Evolutionary conservation across 805 yeast species (phyloP), one percentile per base, ranked within the genome.

Genomic region (Metschnikowia peoriensis): DNA sequence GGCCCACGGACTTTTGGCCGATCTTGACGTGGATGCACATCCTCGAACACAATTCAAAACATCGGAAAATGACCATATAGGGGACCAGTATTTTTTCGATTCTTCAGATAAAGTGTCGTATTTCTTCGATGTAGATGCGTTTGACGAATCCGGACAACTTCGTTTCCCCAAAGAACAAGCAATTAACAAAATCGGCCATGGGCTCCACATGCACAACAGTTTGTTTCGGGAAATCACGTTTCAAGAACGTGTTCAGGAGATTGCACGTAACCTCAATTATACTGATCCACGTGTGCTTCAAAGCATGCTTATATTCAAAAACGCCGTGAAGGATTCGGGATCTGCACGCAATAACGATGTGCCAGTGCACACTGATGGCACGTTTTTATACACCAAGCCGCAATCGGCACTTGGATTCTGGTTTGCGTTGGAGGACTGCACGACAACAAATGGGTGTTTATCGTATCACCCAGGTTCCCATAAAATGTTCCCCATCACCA

Each of bases 101-200:
- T 85, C 91, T 1, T 77, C 88, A 0, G 88, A 88, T 60, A 86
- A 87, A 55, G 73, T 88, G 5, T 76, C 82, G 2, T 88, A 70
- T 61, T 88, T 88, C 66, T 82, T 88, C 55, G 96, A 88, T 59
- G 81, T 81, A 2, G 88, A 81, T 59, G 90, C 93, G 0, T 80
- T 87, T 57, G 81, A 81, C 57, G 63, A 55, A 10, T 52, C 68
- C 1, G 87, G 88, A n/a, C 59, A 77, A 22, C 70, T 87, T 55
- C 66, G 65, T 28, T 79, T 72, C 60, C 81, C 86, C 9, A 75
- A 83, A 54, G 78, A 78, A 29, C 68, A 66, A 54, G 80, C 92
- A 1, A 76, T 88, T 62, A 88, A 88, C 68, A 88, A 88, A 68
- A 82, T 88, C 41, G 96, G 94, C 6, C 96, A 88, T 62, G 89